Base-by-base conservation (phyloP, 345 rosid species). In the Crucihimalaya himalaica region DNA sequence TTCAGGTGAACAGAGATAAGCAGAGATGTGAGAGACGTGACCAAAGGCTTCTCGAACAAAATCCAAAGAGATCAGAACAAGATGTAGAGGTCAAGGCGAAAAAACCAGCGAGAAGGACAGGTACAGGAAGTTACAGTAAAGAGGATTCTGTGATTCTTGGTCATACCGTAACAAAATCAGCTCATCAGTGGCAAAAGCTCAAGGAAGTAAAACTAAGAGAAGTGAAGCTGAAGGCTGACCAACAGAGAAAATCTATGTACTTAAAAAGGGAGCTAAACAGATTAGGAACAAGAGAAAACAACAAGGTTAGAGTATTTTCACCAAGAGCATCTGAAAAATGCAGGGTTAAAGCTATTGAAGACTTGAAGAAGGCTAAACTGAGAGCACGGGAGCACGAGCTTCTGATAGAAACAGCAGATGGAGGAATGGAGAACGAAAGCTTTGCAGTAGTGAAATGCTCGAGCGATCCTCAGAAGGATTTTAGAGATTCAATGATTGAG, bases 401-500 rank as follows among this genome's bases (percentile, higher is more conserved):
- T 23, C 37, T 58, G 48, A 76, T 4, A 15, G 59, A 43, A 62
- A 78, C 50, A 77, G 68, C 47, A 34, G 61, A 54, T 27, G 74
- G 78, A 58, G 73, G 75, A 53, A 69, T 32, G 16, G 71, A 78
- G 31, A 78, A 82, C 29, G 91, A 88, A 70, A 88, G 86, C 82
- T 85, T 83, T 68, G 95, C 95, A 20, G 74, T 89, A 55, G 92
- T 83, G 75, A 94, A 88, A 82, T 83, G 86, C 72, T 88, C 98
- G 0, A 81, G 50, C 27, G 86, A 91, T 81, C 97, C 97, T 1
- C 86, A 81, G 40, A 80, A 86, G 50, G 96, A 91, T 78, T 94
- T 94, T 67, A 80, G 89, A 81, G 96, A 91, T 34, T 94, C 98
- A 6, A 86, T 91, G 98, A 69, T 78, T 3, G 98, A 91, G 86